A percentile compares a stretch with the other conserved stretches of the same genome.
phyloP scores from a whole-genome alignment of 169 alveolate genomes.

The Haemoproteus tartakovskyi region DNA sequence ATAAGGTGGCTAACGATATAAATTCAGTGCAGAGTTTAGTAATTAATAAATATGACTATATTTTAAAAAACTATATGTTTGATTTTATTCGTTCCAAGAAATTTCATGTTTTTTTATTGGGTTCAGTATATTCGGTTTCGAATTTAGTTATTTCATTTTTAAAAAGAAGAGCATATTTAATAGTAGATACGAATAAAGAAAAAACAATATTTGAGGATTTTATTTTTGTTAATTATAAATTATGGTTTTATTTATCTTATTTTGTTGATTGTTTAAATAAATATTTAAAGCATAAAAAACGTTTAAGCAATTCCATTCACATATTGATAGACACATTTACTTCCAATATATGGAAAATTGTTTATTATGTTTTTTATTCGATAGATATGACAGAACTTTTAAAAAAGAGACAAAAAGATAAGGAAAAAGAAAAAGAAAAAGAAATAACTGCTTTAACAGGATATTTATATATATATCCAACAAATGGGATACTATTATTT shows the following conservation, averaged over 20 bases:
- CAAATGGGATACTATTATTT: no score
- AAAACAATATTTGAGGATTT: conserved; percentile 26
- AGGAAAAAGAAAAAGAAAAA: no score
- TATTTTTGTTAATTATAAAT: conserved; percentile 32
- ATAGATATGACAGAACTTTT: conserved; percentile 24
- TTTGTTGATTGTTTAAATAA: conserved; percentile 15
- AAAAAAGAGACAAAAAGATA: no score
- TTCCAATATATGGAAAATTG: conserved; percentile 47
- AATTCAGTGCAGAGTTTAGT: conserved; percentile 24
- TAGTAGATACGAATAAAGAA: conserved; percentile 5
- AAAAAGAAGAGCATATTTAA: conserved; percentile 29
- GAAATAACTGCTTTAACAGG: no score
- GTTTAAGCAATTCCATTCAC: no score
- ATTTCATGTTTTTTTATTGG: conserved; percentile 4
- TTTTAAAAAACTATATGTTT: conserved; percentile 33
- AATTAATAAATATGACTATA: conserved; percentile 46
- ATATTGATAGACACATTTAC: no score
- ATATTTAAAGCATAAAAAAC: conserved; percentile 8
- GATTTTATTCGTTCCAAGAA: conserved; percentile 28
- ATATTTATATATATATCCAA: no score
- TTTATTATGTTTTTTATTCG: conserved; percentile 28
- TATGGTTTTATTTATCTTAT: conserved; percentile 38
- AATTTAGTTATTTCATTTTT: conserved; percentile 48
- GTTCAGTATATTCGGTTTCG: conserved; percentile 20
- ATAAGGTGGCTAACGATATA: conserved; percentile 24